A percentile compares a stretch with the other conserved stretches of the same genome.
phyloP scores from a whole-genome alignment of 2,329 filamentous ascomycete species.

The Exophiala viscosa region DNA sequence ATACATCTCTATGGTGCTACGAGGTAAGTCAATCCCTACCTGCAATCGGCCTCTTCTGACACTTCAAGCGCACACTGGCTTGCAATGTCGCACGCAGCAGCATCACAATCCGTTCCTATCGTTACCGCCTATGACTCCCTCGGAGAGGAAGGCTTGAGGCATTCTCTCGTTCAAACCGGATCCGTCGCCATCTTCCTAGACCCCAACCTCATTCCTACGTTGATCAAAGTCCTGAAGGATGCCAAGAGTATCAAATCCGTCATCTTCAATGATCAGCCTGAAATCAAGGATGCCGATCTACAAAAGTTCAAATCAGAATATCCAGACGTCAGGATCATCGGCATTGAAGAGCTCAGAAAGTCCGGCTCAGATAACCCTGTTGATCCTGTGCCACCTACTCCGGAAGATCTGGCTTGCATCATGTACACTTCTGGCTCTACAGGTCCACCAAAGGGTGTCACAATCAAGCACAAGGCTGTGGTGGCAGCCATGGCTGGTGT shows the following conservation, averaged over 20 bases:
- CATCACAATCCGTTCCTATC: conserved; percentile 83
- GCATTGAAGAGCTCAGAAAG: conserved; percentile 51
- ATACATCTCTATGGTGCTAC: conserved; percentile 84
- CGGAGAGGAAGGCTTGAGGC: conserved; percentile 34
- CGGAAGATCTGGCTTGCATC: conserved; percentile 72
- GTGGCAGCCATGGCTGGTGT: conserved; percentile 81
- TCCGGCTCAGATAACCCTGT: conserved; percentile 60
- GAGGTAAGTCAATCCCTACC: conserved; percentile 49
- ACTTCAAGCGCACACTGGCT: conserved; percentile 71
- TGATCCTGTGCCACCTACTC: conserved; percentile 64
- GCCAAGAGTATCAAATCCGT: conserved; percentile 51
- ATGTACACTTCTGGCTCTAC: conserved; percentile 81
- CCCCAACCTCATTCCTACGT: conserved; percentile 42
- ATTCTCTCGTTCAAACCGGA: conserved; percentile 34
- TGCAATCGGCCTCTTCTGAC: conserved; percentile 13
- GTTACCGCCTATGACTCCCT: conserved; percentile 59
- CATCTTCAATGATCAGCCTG: conserved; percentile 52
- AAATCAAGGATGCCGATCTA: conserved; percentile 47
- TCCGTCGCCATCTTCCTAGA: conserved; percentile 36
- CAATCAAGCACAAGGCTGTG: conserved; percentile 73
- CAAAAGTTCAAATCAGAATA: conserved; percentile 50
- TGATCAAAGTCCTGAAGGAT: conserved; percentile 52
- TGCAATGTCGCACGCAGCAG: conserved; percentile 69
- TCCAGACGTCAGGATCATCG: conserved; percentile 48
- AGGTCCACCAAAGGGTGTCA: conserved; percentile 78